Evolutionary conservation across 345 rosid species (phyloP).

Genomic region (Durio zibethinus): DNA sequence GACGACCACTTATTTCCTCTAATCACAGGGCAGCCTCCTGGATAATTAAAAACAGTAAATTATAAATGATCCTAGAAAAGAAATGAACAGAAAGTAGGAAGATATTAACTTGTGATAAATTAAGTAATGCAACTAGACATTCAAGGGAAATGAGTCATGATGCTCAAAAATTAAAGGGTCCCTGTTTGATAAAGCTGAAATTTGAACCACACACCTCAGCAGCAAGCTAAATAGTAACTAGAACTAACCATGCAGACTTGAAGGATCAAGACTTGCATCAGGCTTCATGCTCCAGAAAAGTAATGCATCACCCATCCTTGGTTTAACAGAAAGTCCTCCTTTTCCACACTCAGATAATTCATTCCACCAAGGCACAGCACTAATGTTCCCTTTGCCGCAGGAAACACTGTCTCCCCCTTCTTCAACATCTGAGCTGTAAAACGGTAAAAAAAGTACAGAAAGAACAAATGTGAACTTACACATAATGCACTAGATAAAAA

Average conservation of each 20-base stretch:
- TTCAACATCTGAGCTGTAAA: constrained; percentile 88
- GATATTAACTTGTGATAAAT: not conserved
- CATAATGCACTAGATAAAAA: constrained; percentile 3
- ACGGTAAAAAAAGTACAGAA: constrained; percentile 8
- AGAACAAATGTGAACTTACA: not conserved
- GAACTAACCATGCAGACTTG: constrained; percentile 85
- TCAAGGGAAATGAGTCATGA: constrained; percentile 9
- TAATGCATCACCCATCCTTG: constrained; percentile 95
- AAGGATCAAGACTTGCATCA: constrained; percentile 69
- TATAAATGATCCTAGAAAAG: not conserved
- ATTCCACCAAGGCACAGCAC: constrained; percentile 85
- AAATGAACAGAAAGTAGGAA: not conserved
- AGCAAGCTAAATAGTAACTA: not conserved
- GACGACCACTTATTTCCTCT: constrained; percentile 96
- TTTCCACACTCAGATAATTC: constrained; percentile 87
- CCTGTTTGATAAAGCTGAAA: not conserved
- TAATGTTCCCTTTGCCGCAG: constrained; percentile 79
- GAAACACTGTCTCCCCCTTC: constrained; percentile 98
- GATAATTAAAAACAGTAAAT: constrained; percentile 7
- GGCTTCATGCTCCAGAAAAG: constrained; percentile 98
- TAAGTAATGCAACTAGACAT: not conserved
- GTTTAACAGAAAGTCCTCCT: constrained; percentile 78
- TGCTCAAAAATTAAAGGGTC: not conserved
- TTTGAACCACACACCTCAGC: not conserved
- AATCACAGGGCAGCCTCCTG: constrained; percentile 93